These are phyloP conservation scores for Prunus yedoensis DNA, from an alignment of 331 rosid species.

Conservation along the genomic window DNA sequence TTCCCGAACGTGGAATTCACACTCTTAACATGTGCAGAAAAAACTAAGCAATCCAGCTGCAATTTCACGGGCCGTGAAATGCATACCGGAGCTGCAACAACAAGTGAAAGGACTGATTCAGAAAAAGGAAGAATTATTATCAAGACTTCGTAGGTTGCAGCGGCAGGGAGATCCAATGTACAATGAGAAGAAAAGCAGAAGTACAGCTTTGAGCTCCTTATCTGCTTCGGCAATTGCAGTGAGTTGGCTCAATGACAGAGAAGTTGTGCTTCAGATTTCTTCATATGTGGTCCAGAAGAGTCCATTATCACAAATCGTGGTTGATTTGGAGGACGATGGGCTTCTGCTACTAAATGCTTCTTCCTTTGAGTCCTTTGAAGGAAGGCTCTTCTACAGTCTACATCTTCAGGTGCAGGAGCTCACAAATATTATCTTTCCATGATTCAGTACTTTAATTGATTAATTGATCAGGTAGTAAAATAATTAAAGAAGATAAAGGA, in stretches of 20 bases:
- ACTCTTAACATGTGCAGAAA: conserved; percentile 33
- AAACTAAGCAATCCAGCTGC: conserved; percentile 57
- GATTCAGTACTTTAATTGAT: no score
- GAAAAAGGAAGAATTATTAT: conserved; percentile 48
- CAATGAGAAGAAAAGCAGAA: conserved; percentile 20
- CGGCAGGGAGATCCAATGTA: conserved; percentile 15
- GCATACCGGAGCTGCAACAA: conserved; percentile 56
- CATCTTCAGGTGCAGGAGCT: conserved; percentile 44
- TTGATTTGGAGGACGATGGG: conserved; percentile 27
- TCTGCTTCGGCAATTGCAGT: conserved; percentile 36
- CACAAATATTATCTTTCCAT: no score
- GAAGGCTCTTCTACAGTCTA: conserved; percentile 46
- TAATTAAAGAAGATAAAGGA: no score
- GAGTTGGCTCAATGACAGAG: conserved; percentile 35
- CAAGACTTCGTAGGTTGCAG: conserved; percentile 14
- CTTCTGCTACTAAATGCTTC: conserved; percentile 46
- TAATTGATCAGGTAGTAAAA: no score
- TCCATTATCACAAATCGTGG: conserved; percentile 39
- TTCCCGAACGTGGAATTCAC: no score
- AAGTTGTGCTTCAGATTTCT: conserved; percentile 49
- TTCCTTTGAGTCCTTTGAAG: conserved; percentile 47
- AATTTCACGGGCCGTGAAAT: conserved; percentile 44
- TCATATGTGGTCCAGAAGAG: conserved; percentile 17
- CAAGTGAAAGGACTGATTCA: conserved; percentile 40
- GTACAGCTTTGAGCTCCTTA: conserved; percentile 18